Conservation (phyloP, 2,329 filamentous ascomycete species). For the Neobulgaria alba region DNA sequence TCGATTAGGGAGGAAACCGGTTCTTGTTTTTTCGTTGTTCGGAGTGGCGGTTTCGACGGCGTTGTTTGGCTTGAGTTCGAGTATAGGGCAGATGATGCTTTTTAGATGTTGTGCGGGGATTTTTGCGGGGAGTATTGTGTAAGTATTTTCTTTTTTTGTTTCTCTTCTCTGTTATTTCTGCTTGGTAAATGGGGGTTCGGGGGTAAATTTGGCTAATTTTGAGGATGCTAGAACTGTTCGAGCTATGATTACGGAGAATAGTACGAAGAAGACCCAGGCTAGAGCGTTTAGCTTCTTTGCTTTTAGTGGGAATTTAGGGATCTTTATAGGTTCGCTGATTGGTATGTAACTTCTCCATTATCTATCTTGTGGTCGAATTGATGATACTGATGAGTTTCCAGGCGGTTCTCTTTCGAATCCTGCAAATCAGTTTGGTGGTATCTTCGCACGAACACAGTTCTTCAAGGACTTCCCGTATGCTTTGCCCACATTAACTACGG, state of each 20-base stretch:
- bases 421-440: slow-evolving; percentile 48
- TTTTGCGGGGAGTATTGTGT: slow-evolving; percentile 66
- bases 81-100: slow-evolving; percentile 66
- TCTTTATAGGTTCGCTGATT: slow-evolving; percentile 55
- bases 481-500: slow-evolving; percentile 52
- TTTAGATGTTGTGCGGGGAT: slow-evolving; percentile 63
- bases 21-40: slow-evolving; percentile 57
- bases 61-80: slow-evolving; percentile 59
- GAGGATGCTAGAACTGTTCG: slow-evolving; percentile 45
- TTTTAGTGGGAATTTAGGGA: slow-evolving; percentile 64
- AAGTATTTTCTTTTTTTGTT: slow-evolving; percentile 1
- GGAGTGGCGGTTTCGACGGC: slow-evolving; percentile 54
- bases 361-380: slow-evolving; percentile 2
- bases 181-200: no score
- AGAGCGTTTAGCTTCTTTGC: slow-evolving; percentile 69
- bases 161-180: no score
- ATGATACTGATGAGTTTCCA: slow-evolving; percentile 17
- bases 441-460: slow-evolving; percentile 48
- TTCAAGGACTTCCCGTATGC: slow-evolving; percentile 59
- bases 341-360: slow-evolving; percentile 26
- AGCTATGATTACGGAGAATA: slow-evolving; percentile 69
- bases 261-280: slow-evolving; percentile 61
- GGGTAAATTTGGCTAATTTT: neutral
- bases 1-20: slow-evolving; percentile 61
- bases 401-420: slow-evolving; percentile 64